Evolutionary conservation across 2,329 filamentous ascomycete genomes (phyloP).

Genomic region (Colletotrichum lentis): DNA sequence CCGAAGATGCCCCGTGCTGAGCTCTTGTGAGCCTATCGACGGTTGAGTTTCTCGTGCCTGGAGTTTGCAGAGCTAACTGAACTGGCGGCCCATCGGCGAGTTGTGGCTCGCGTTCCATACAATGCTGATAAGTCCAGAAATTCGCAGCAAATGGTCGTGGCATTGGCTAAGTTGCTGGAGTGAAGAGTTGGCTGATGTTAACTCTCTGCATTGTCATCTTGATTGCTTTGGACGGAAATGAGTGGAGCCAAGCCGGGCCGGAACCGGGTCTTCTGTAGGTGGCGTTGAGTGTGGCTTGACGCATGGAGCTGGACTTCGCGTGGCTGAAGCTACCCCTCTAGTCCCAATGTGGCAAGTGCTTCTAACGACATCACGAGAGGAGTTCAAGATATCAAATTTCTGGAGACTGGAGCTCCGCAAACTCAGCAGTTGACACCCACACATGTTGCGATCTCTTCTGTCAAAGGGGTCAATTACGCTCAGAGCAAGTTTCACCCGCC

Average conservation of each 20-base stretch:
- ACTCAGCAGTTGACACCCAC: neutral
- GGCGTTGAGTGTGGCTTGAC: constrained; percentile 14
- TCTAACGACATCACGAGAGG: constrained; percentile 35
- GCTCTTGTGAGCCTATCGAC: constrained; percentile 30
- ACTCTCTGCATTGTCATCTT: neutral
- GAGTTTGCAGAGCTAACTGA: neutral
- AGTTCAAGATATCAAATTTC: constrained; percentile 29
- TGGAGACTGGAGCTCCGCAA: constrained; percentile 31
- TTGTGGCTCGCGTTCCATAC: neutral
- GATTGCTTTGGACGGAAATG: constrained; percentile 14
- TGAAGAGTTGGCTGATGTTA: neutral
- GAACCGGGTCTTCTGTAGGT: constrained; percentile 2
- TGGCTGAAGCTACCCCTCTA: constrained; percentile 34
- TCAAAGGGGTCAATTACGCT: constrained; percentile 33
- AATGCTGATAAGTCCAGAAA: too few species aligned
- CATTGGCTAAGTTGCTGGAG: neutral
- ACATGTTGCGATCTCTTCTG: constrained; percentile 37
- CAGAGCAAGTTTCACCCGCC: constrained; percentile 29
- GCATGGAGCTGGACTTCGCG: neutral
- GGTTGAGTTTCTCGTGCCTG: neutral
- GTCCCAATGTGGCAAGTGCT: constrained; percentile 36
- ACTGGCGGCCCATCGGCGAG: constrained; percentile 6
- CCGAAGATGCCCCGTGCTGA: constrained; percentile 15
- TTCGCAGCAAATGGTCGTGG: too few species aligned
- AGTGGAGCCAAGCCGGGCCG: neutral